phyloP scores from a whole-genome alignment of 495 filamentous ascomycete genomes.

The Jackrogersella minutella region DNA sequence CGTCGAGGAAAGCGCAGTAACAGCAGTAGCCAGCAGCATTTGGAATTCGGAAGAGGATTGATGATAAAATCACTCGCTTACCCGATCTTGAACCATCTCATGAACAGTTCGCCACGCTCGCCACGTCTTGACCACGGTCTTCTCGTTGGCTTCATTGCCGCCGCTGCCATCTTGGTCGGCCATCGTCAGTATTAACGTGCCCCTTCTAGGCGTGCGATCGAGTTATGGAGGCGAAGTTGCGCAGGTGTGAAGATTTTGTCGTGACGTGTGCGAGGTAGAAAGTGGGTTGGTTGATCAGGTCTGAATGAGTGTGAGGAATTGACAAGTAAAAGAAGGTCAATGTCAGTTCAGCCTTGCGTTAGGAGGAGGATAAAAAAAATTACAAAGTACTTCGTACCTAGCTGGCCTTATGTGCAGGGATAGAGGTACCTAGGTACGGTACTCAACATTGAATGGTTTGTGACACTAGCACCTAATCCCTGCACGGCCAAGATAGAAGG shows the following conservation, averaged over 20 bases:
- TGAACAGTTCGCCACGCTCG: constrained; percentile 87
- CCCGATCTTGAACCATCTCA: constrained; percentile 85
- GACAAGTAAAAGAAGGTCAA: constrained; percentile 28
- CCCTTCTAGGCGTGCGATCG: constrained; percentile 8
- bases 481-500: too few species aligned
- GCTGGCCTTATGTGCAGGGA: constrained; percentile 25
- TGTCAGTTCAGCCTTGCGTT: constrained; percentile 40
- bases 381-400: constrained; percentile 30
- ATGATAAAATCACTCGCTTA: constrained; percentile 50
- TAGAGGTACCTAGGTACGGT: constrained; percentile 14
- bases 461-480: neutral
- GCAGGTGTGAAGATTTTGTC: neutral
- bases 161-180: constrained; percentile 59
- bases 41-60: neutral
- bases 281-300: constrained; percentile 5
- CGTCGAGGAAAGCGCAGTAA: neutral
- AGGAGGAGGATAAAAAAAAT: constrained; percentile 39
- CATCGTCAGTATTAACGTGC: constrained; percentile 48
- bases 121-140: constrained; percentile 79
- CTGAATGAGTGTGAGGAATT: constrained; percentile 26
- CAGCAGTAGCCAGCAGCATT: too few species aligned
- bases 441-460: neutral
- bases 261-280: constrained; percentile 9
- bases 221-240: neutral
- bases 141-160: constrained; percentile 62